These are phyloP conservation scores for Cladobotryum mycophilum DNA, from an alignment of 2,329 filamentous ascomycete genomes.

Conservation along the genomic window DNA sequence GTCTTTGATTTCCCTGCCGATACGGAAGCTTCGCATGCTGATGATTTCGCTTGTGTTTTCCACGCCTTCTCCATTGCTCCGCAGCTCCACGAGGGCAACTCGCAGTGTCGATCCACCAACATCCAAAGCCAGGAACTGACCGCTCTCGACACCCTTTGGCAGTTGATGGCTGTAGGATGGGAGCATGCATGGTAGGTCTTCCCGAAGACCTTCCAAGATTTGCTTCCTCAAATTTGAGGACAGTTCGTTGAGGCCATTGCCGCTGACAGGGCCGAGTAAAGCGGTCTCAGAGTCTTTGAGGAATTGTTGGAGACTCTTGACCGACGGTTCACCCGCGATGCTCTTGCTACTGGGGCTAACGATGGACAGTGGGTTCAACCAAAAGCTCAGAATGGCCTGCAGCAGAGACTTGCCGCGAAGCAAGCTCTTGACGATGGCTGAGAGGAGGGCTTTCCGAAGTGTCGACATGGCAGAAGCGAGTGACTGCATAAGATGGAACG, in stretches of 20 bases:
- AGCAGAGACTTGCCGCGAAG: slow-evolving; percentile 54
- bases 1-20: slow-evolving; percentile 48
- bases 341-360: slow-evolving; percentile 22
- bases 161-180: slow-evolving; percentile 61
- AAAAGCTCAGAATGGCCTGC: slow-evolving; percentile 50
- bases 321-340: slow-evolving; percentile 15
- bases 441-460: slow-evolving; percentile 47
- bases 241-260: slow-evolving; percentile 39
- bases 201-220: slow-evolving; percentile 46
- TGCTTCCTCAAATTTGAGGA: slow-evolving; percentile 47
- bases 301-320: slow-evolving; percentile 42
- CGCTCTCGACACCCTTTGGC: slow-evolving; percentile 52
- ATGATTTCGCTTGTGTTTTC: slow-evolving; percentile 45
- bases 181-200: slow-evolving; percentile 54
- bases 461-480: slow-evolving; percentile 53
- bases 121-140: slow-evolving; percentile 57
- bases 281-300: slow-evolving; percentile 49
- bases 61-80: slow-evolving; percentile 34
- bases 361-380: slow-evolving; percentile 38
- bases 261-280: slow-evolving; percentile 43
- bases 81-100: slow-evolving; percentile 57
- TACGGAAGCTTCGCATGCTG: slow-evolving; percentile 49
- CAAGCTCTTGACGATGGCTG: slow-evolving; percentile 51
- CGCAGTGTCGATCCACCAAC: slow-evolving; percentile 64
- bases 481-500: slow-evolving; percentile 38